phyloP scores from a whole-genome alignment of 148 eudicot species.

The Salicornia ramosissima region DNA sequence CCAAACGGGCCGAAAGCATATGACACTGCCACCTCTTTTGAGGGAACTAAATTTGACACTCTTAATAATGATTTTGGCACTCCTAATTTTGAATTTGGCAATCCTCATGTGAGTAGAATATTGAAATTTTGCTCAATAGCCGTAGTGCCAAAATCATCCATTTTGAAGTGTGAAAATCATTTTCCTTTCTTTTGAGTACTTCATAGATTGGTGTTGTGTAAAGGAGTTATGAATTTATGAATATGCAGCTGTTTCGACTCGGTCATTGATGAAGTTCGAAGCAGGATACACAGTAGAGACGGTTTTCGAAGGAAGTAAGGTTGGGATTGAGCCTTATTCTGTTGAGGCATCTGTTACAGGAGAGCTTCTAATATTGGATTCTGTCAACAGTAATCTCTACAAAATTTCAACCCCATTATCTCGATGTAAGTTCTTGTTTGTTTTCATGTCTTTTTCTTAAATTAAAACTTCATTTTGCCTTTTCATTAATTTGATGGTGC shows the following conservation, averaged over 20 bases:
- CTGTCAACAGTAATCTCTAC: slow-evolving; percentile 69
- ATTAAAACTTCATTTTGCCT: neutral
- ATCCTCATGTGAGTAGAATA: no score
- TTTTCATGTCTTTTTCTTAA: neutral
- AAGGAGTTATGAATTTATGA: neutral
- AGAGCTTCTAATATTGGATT: slow-evolving; percentile 70
- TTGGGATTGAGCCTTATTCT: slow-evolving; percentile 77
- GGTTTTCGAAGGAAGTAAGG: slow-evolving; percentile 77
- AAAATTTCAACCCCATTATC: slow-evolving; percentile 56
- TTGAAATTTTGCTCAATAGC: no score
- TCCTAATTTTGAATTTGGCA: no score
- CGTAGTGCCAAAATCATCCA: no score
- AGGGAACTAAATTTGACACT: no score
- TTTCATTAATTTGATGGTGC: neutral
- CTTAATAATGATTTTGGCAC: no score
- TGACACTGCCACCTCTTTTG: no score
- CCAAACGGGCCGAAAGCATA: no score
- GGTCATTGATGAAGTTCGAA: slow-evolving; percentile 75
- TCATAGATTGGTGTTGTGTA: no score
- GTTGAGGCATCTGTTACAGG: slow-evolving; percentile 54
- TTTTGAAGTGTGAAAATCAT: no score
- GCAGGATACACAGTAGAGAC: slow-evolving; percentile 63
- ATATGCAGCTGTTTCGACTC: slow-evolving; percentile 49
- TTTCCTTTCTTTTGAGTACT: no score
- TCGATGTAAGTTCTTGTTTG: slow-evolving; percentile 22